A percentile compares a stretch with the other conserved stretches of the same genome.
phyloP scores from a whole-genome alignment of 2,329 filamentous ascomycete genomes.

The Xylariaceae sp. region DNA sequence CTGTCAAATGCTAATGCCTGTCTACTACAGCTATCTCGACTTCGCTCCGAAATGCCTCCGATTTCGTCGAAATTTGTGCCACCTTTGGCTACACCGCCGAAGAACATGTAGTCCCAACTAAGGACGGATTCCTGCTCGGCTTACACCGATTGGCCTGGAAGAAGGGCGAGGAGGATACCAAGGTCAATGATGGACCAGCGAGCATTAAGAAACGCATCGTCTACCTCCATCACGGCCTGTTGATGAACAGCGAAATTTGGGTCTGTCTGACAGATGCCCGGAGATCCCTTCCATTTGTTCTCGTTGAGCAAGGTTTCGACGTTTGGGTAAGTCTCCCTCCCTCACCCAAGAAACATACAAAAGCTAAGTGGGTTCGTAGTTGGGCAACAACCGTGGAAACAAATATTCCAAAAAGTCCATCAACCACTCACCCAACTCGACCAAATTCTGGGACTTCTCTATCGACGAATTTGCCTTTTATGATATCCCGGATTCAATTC shows the following conservation, averaged over 20 bases:
- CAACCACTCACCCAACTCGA: slow-evolving; percentile 66
- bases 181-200: slow-evolving; percentile 68
- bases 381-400: slow-evolving; percentile 97
- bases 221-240: slow-evolving; percentile 89
- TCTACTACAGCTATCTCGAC: slow-evolving; percentile 59
- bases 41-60: slow-evolving; percentile 79
- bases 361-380: no score
- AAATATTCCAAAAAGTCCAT: slow-evolving; percentile 98
- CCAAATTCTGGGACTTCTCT: slow-evolving; percentile 92
- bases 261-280: slow-evolving; percentile 85
- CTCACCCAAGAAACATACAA: no score
- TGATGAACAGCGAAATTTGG: slow-evolving; percentile 99
- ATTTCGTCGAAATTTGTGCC: slow-evolving; percentile 91
- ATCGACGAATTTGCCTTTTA: slow-evolving; percentile 98
- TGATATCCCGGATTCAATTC: slow-evolving; percentile 92
- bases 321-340: slow-evolving; percentile 68
- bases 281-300: slow-evolving; percentile 79
- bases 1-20: no score
- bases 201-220: slow-evolving; percentile 78
- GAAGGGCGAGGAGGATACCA: slow-evolving; percentile 73
- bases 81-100: slow-evolving; percentile 90
- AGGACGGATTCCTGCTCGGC: slow-evolving; percentile 88
- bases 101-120: slow-evolving; percentile 92
- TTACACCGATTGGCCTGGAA: slow-evolving; percentile 82
- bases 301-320: slow-evolving; percentile 90